Evolutionary conservation across 1,284 basidiomycete genomes (phyloP).

Genomic region (Limonomyces culmigenus): DNA sequence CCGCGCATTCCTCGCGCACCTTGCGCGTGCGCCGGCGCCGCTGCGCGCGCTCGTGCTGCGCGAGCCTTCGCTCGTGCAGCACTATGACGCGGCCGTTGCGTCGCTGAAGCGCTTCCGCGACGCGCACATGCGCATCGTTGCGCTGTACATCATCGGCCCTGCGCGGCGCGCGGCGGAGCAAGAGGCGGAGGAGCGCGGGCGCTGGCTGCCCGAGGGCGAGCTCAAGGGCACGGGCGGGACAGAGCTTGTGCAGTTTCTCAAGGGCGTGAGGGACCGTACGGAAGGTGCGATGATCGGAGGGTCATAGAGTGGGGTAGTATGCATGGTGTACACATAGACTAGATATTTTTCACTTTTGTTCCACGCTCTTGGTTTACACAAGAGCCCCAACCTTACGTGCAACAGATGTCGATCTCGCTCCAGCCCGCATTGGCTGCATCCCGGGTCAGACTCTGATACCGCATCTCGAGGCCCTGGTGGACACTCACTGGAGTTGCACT

Average conservation of each 20-base stretch:
- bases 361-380: too few species aligned
- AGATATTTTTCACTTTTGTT: neutral
- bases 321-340: neutral
- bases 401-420: too few species aligned
- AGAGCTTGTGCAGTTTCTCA: slow-evolving; percentile 66
- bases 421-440: too few species aligned
- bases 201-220: slow-evolving; percentile 7
- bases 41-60: slow-evolving; percentile 32
- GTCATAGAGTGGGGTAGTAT: too few species aligned
- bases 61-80: slow-evolving; percentile 24
- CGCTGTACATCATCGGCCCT: slow-evolving; percentile 71
- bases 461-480: too few species aligned
- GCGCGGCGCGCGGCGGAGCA: slow-evolving; percentile 16
- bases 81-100: slow-evolving; percentile 61
- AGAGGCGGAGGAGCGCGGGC: slow-evolving; percentile 10
- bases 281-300: slow-evolving; percentile 18
- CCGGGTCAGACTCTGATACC: too few species aligned
- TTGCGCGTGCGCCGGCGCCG: slow-evolving; percentile 44
- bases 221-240: slow-evolving; percentile 81
- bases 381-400: too few species aligned
- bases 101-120: slow-evolving; percentile 74
- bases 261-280: slow-evolving; percentile 66
- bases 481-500: too few species aligned
- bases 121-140: slow-evolving; percentile 76
- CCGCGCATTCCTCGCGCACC: slow-evolving; percentile 77